Percentiles rank a stretch among this genome's conserved stretches.
Conservation (phyloP, 306 rosid genomes). For the Coriaria nepalensis region DNA sequence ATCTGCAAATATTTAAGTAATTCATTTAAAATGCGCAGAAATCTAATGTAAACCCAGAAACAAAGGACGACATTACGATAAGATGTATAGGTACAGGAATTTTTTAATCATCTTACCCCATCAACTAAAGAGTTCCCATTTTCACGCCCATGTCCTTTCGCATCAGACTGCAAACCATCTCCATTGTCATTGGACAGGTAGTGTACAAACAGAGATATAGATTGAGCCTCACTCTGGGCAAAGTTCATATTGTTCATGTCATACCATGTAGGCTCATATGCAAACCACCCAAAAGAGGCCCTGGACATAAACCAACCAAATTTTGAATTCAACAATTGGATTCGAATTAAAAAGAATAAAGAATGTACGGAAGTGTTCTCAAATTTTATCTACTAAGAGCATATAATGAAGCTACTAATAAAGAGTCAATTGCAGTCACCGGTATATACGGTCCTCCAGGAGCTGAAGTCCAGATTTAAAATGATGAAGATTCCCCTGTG, state of each 20-base stretch:
- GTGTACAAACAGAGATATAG: conserved; percentile 72
- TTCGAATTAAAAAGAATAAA: conserved; percentile 2
- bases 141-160: conserved; percentile 64
- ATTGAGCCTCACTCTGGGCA: conserved; percentile 88
- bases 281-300: conserved; percentile 92
- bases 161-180: conserved; percentile 41
- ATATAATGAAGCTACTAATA: conserved; percentile 13
- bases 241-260: conserved; percentile 62
- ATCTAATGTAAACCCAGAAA: neutral
- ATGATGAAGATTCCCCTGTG: conserved; percentile 70
- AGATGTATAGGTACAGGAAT: conserved; percentile 6
- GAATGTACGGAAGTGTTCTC: neutral
- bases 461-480: conserved; percentile 83
- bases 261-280: conserved; percentile 73
- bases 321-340: conserved; percentile 16
- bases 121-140: conserved; percentile 51
- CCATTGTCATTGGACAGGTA: conserved; percentile 62
- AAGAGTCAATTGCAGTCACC: conserved; percentile 33
- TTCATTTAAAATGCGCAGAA: conserved; percentile 16
- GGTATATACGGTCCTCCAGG: conserved; percentile 79
- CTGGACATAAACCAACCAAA: conserved; percentile 36
- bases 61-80: too few relatives aligned
- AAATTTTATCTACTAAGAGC: neutral
- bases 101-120: conserved; percentile 38
- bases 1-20: conserved; percentile 36